Base-by-base conservation (phyloP, 2,329 filamentous ascomycete genomes). In the Zymoseptoria tritici region DNA sequence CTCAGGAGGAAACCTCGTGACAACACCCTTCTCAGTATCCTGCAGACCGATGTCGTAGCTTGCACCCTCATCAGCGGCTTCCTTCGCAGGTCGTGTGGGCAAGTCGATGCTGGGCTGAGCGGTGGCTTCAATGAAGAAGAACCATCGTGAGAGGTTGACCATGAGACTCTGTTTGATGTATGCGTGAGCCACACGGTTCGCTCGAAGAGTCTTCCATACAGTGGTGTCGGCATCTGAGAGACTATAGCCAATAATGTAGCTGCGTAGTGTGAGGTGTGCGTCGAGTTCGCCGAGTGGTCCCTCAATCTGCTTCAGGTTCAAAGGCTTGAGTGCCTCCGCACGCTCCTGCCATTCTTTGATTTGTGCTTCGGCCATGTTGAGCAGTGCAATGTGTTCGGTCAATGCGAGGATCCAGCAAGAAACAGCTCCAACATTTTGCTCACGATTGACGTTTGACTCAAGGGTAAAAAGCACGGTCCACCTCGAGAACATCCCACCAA, bases 1-100 rank as follows among this genome's bases (percentile, higher is more conserved):
- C 85, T 97, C 93, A 3, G 93, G 93, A 16, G 93, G 86, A 78
- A 97, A 97, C 69, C 92, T 83, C 21, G 91, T 96, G 20, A 97
- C 90, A 60, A 97, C 91, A 2, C 91, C 91, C 73, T 93, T 87
- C 46, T 93, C 90, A 8, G 89, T 87, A 73, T 95, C 89, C 69
- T 89, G 85, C 46, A 97, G 82, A 2, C 87, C 88, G 74, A 97
- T 89, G 72, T 95, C 91, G 77, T 94, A 97, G 80, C 86, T 96
- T 60, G 84, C 91, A 64, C 90, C 90, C 56, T 89, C 87, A 70
- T 84, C 87, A 65, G 83, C 83, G 21, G 84, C 84, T 46, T 81
- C 80, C 65, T 87, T 85, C 42, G 68, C 72, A n/a, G 69, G 57
- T 54, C 70, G 70, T 26, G 71, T 69, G 59, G 74, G 70, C 20